These are phyloP conservation scores for Stephania yunnanensis DNA, from an alignment of 164 flowering plant genomes.

Conservation along the genomic window DNA sequence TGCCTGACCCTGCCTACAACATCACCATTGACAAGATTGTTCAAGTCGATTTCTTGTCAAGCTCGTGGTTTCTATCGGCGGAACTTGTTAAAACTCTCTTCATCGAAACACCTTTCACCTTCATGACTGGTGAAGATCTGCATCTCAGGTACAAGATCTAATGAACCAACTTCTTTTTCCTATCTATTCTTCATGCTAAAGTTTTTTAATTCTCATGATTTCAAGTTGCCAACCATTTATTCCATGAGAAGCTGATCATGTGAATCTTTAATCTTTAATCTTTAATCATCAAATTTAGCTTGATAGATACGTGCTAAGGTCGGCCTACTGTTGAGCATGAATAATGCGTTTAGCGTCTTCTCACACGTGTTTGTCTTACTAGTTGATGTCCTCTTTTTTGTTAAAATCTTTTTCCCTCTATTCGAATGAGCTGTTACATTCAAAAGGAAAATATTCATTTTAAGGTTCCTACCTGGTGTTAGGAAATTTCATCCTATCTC, in stretches of 20 bases:
- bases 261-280: background rate
- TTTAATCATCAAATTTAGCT: background rate
- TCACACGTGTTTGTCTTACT: background rate
- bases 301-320: background rate
- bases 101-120: constrained; percentile 83
- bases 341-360: background rate
- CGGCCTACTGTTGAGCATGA: background rate
- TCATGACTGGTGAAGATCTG: constrained; percentile 93
- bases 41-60: constrained; percentile 94
- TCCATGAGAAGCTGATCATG: background rate
- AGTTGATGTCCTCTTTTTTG: background rate
- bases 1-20: constrained; percentile 98
- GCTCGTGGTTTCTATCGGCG: constrained; percentile 96
- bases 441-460: background rate
- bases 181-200: background rate
- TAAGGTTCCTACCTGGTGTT: background rate
- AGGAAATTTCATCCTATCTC: background rate
- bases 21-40: constrained; percentile 73
- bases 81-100: constrained; percentile 88
- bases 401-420: background rate
- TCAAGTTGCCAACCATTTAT: background rate
- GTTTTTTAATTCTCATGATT: background rate
- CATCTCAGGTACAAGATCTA: constrained; percentile 69
- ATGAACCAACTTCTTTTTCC: background rate
- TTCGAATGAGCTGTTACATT: background rate